Conservation (phyloP, 1,139 yeast species). For the Pichia inconspicua region DNA sequence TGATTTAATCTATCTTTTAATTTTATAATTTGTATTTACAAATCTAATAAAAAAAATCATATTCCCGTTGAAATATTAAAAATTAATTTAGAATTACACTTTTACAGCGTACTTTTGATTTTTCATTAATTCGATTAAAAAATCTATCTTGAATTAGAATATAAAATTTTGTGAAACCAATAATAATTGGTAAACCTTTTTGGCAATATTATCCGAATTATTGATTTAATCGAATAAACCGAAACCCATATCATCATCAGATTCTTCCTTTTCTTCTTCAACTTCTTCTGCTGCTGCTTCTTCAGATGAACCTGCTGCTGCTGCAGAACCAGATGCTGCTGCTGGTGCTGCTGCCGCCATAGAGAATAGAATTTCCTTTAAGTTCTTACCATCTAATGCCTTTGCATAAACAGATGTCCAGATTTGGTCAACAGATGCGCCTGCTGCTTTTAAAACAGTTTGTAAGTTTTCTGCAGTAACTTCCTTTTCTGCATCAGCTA, state of each 20-base stretch:
- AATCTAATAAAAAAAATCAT: not conserved
- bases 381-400: conserved; percentile 95
- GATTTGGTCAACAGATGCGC: conserved; percentile 76
- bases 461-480: conserved; percentile 87
- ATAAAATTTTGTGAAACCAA: not conserved
- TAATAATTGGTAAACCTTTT: not conserved
- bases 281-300: conserved; percentile 49
- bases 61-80: no score
- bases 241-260: conserved; percentile 83
- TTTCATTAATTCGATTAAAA: no score
- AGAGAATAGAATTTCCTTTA: conserved; percentile 61
- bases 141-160: no score
- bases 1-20: not conserved
- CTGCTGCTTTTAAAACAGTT: conserved; percentile 83
- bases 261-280: conserved; percentile 47
- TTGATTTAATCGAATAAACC: conserved; percentile 52
- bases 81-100: no score
- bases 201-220: not conserved
- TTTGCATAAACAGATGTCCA: conserved; percentile 96
- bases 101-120: no score
- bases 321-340: conserved; percentile 49
- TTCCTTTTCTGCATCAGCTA: conserved; percentile 96
- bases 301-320: conserved; percentile 57
- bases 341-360: conserved; percentile 57
- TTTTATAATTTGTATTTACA: not conserved